phyloP scores from a whole-genome alignment of 2,329 filamentous ascomycete species.

The Chrysoporthe deuterocubensis region DNA sequence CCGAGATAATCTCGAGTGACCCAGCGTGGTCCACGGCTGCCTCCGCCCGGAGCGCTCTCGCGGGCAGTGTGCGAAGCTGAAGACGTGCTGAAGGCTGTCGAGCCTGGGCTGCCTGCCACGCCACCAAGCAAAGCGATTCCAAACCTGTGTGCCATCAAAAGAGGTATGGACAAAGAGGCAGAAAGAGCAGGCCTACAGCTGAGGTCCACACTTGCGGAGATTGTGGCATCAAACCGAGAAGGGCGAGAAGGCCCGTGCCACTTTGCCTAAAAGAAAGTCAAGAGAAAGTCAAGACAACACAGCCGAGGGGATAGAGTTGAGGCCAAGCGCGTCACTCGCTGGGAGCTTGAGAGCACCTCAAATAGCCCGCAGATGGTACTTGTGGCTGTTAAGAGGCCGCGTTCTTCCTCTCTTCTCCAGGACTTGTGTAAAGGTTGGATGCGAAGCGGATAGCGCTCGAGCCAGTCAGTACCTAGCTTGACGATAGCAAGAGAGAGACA shows the following conservation, averaged over 20 bases:
- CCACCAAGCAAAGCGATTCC: constrained; percentile 17
- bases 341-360: constrained; percentile 37
- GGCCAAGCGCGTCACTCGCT: constrained; percentile 30
- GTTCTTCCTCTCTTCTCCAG: constrained; percentile 37
- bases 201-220: constrained; percentile 3
- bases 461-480: constrained; percentile 70
- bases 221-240: constrained; percentile 18
- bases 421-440: constrained; percentile 50
- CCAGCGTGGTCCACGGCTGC: neutral
- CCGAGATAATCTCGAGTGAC: neutral
- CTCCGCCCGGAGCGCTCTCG: neutral
- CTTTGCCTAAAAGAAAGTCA: neutral
- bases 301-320: constrained; percentile 34
- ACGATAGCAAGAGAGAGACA: constrained; percentile 66
- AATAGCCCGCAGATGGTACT: constrained; percentile 42
- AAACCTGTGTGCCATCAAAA: constrained; percentile 14
- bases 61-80: neutral
- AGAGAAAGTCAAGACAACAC: constrained; percentile 30
- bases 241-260: neutral
- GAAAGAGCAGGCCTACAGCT: constrained; percentile 25
- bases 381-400: constrained; percentile 22
- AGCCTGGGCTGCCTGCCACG: neutral
- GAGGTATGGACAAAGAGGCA: constrained; percentile 15
- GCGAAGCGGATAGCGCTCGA: constrained; percentile 57
- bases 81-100: neutral